These are phyloP conservation scores for Leucogyrophana mollusca DNA, from an alignment of 768 basidiomycete genomes.

Conservation along the genomic window DNA sequence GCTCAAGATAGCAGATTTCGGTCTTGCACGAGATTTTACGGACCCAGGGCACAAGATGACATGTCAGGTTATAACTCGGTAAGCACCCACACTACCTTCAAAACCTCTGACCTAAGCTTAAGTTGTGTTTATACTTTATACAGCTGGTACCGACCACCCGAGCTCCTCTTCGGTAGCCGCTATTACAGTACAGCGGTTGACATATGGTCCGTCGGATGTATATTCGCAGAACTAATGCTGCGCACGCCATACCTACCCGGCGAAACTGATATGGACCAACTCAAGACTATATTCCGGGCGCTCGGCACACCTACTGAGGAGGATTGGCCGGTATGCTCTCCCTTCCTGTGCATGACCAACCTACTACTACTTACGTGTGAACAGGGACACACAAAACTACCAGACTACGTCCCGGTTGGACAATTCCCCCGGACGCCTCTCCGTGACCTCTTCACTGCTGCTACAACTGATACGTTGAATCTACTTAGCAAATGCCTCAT, in stretches of 20 bases:
- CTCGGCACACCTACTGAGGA: conserved; percentile 95
- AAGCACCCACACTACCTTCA: conserved; percentile 18
- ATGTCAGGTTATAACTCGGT: conserved; percentile 97
- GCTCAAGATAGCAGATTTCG: conserved; percentile 98
- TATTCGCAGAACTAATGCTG: conserved; percentile 96
- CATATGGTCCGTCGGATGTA: conserved; percentile 97
- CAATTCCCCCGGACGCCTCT: conserved; percentile 83
- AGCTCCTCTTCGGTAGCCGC: conserved; percentile 86
- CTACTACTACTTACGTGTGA: too few relatives aligned
- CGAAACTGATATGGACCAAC: conserved; percentile 94
- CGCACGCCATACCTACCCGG: conserved; percentile 95
- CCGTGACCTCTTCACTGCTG: conserved; percentile 88
- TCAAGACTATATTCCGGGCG: conserved; percentile 92
- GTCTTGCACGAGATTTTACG: conserved; percentile 93
- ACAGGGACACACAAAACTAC: conserved; percentile 37
- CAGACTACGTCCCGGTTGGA: conserved; percentile 85
- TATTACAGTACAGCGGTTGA: conserved; percentile 93
- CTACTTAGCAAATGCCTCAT: conserved; percentile 75
- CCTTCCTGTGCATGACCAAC: too few relatives aligned
- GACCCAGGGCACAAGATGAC: conserved; percentile 98
- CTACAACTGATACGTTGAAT: conserved; percentile 81
- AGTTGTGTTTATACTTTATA: too few relatives aligned
- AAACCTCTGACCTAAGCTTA: neutral
- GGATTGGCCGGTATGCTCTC: conserved; percentile 84
- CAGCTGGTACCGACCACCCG: conserved; percentile 98